Base-by-base conservation (phyloP, 306 rosid species). In the Malus asiatica region DNA sequence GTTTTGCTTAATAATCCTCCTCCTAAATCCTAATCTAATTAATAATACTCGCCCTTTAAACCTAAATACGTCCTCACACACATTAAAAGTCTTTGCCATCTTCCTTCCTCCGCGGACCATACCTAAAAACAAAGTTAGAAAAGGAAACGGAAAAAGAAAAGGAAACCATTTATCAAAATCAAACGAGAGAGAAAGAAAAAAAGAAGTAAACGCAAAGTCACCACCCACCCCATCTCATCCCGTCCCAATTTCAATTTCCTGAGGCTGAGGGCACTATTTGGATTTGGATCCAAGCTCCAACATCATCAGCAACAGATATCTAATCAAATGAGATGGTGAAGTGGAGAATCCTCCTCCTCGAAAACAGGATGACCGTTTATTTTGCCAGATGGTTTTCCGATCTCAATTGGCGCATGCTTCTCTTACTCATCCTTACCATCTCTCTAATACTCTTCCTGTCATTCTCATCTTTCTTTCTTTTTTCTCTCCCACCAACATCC, bases 401-500 rank as follows among this genome's bases (percentile, higher is more conserved):
- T 78, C 51, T 76, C n/a, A 81, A 88, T 83, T 82, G 87, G 82
- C 97, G 98, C 1, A 58, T 82, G 11, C 65, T 89, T 20, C 32
- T 86, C 42, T 20, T 92, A 1, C 44, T 92, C 14, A 76, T 84
- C n/a, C 84, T 87, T 78, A 78, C 88, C 6, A 63, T 95, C 58
- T 83, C 78, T 64, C 77, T 92, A 23, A 3, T 94, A 32, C 5
- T 83, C 66, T 85, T 89, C 71, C 38, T 88, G 60, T 81, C 88
- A 66, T 22, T 83, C 72, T 77, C 85, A 20, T 48, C 55, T 4
- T 48, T 15, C 55, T 48, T 61, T 61, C 35, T 27, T 61, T 16
- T 27, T 61, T 25, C 38, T 61, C 66, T 10, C 68, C 87, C 48
- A 30, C 80, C 29, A 76, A 46, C 9, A 25, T 27, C 59, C 64